Evolutionary conservation across 352 stramenopile species (phyloP).

Genomic region (Pythium coloratum): DNA sequence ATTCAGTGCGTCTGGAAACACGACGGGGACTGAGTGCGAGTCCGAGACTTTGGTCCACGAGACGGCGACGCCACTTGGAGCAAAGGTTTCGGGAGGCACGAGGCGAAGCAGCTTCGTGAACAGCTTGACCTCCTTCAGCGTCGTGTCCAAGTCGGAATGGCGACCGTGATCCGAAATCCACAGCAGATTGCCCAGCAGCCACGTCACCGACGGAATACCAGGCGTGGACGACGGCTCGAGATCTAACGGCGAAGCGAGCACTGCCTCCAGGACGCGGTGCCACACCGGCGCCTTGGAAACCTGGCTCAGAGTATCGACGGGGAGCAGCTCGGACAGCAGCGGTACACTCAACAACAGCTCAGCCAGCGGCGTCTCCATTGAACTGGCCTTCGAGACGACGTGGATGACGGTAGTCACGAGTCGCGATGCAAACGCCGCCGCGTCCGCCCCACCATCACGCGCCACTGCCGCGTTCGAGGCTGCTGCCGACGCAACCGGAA

Average conservation of each 20-base stretch:
- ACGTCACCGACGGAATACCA: conserved; percentile 54
- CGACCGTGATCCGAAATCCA: conserved; percentile 47
- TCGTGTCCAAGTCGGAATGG: not conserved
- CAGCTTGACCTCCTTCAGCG: conserved; percentile 41
- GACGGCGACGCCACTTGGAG: conserved; percentile 45
- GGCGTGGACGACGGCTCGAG: conserved; percentile 41
- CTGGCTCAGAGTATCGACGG: conserved; percentile 21
- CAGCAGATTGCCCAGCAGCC: conserved; percentile 65
- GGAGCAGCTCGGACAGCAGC: conserved; percentile 22
- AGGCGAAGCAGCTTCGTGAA: conserved; percentile 47
- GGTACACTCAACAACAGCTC: conserved; percentile 18
- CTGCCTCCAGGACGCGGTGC: conserved; percentile 29
- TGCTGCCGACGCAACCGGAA: not conserved
- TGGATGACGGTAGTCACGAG: conserved; percentile 13
- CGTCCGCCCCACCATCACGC: not conserved
- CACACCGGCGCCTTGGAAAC: conserved; percentile 33
- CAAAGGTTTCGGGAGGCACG: conserved; percentile 54
- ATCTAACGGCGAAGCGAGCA: not conserved
- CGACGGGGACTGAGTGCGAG: conserved; percentile 61
- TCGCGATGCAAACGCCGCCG: not conserved
- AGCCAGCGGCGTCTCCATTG: conserved; percentile 7
- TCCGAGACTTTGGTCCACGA: conserved; percentile 72
- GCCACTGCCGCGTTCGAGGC: not conserved
- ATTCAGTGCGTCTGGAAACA: conserved; percentile 57
- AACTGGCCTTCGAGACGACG: not conserved